Evolutionary conservation across 2,329 filamentous ascomycete genomes (phyloP), one percentile per base, ranked within the genome.

Genomic region (Cladophialophora carrionii): DNA sequence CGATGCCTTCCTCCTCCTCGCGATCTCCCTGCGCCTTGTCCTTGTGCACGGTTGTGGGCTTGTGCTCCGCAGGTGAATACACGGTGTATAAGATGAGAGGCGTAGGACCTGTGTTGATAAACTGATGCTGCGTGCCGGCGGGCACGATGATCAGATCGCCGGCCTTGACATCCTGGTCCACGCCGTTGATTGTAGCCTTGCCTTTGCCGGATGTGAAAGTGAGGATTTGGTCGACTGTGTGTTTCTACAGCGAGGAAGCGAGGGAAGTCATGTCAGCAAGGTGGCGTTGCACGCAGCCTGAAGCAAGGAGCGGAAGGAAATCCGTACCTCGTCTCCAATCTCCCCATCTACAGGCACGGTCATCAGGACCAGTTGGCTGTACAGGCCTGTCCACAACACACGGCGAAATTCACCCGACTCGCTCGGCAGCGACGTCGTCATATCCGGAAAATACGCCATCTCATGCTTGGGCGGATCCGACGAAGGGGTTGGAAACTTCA

Each of bases 121-220:
- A 88, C 72, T 88, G 86, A 73, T 88, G 86, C 74, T 86, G 84
- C 1, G 86, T 88, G 0, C 87, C 87, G 0, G 87, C 87, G 0
- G 87, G 87, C 2, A 89, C 86, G 57, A 88, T 80, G 26, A 88
- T 82, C 17, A 87, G 75, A 74, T 87, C 80, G 61, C 83, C 83
- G 4, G 84, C 83, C 59, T 81, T 81, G 64, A 87, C 77, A 29
- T 78, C 75, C 62, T 87, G 85, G 59, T 87, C 83, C 61, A 84
- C 84, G 0, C 85, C 85, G 17, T 80, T 83, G 4, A 88, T 82
- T 2, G 83, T 86, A 1, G 85, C 86, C 29, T 84, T 82, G 0
- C 83, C 85, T 10, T 76, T 78, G 12, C 86, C 87, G 5, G 82
- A 84, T 0, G 85, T 89, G 75, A 89, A 88, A 12, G 87, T 85